Conservation (phyloP, 164 flowering plant species). For the Sextonia rubra region DNA sequence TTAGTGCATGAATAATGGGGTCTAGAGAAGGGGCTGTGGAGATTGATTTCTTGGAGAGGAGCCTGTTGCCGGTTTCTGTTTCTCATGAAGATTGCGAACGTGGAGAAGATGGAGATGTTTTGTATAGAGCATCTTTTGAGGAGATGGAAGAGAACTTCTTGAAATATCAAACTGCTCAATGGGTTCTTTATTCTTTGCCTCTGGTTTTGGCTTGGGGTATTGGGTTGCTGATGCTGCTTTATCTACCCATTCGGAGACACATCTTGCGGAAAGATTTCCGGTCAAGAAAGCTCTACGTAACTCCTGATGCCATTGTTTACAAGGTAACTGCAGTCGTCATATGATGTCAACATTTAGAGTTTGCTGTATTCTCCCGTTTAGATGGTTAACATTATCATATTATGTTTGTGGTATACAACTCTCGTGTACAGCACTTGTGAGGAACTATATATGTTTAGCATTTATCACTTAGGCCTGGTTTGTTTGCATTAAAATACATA, state of each 20-base stretch:
- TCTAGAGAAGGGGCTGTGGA: constrained; percentile 41
- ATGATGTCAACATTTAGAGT: not conserved
- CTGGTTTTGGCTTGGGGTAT: constrained; percentile 75
- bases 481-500: too few relatives aligned
- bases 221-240: constrained; percentile 71
- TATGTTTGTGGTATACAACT: not conserved
- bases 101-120: constrained; percentile 32
- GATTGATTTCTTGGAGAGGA: constrained; percentile 51
- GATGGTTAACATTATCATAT: not conserved
- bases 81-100: constrained; percentile 7
- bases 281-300: constrained; percentile 63
- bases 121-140: constrained; percentile 58
- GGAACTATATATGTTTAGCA: too few relatives aligned
- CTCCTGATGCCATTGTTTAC: constrained; percentile 66
- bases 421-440: not conserved
- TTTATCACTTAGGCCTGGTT: too few relatives aligned
- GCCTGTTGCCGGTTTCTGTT: constrained; percentile 28
- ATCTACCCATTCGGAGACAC: constrained; percentile 61
- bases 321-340: constrained; percentile 31
- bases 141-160: constrained; percentile 69
- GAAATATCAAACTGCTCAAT: constrained; percentile 60
- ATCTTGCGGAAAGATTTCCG: constrained; percentile 50
- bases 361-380: not conserved
- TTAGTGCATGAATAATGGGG: constrained; percentile 36
- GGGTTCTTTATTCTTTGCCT: constrained; percentile 70